A percentile compares a stretch with the other conserved stretches of the same genome.
phyloP scores from a whole-genome alignment of 108 stramenopile species.

The Conticribra weissflogii region DNA sequence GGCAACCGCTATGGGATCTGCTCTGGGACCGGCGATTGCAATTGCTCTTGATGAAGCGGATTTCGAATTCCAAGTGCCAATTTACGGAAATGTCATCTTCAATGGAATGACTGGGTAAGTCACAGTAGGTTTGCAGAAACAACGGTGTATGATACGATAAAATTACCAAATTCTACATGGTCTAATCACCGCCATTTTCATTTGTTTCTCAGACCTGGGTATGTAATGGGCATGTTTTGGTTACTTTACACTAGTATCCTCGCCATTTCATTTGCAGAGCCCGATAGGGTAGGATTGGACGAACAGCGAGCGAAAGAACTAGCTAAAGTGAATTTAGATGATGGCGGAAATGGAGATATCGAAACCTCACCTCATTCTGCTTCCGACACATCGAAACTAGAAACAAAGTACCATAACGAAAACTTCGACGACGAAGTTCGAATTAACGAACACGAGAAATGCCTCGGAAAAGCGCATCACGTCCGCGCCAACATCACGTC shows the following conservation, averaged over 20 bases:
- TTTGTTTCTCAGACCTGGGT: conserved; percentile 52
- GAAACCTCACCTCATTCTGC: too few relatives aligned
- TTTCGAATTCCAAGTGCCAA: conserved; percentile 49
- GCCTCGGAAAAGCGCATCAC: background rate
- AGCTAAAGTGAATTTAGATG: background rate
- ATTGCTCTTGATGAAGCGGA: conserved; percentile 64
- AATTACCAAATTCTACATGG: too few relatives aligned
- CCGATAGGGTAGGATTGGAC: conserved; percentile 59
- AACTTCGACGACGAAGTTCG: background rate
- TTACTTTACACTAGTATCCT: conserved; percentile 47
- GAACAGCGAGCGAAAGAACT: conserved; percentile 59
- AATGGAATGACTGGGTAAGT: conserved; percentile 74
- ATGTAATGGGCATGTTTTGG: conserved; percentile 83
- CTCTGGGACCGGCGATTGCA: conserved; percentile 83
- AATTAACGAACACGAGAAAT: background rate
- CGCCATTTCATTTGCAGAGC: conserved; percentile 57
- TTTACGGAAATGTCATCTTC: conserved; percentile 46
- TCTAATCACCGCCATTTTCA: too few relatives aligned
- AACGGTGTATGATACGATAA: too few relatives aligned
- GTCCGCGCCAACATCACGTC: conserved; percentile 38
- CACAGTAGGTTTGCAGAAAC: background rate
- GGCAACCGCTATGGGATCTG: conserved; percentile 81
- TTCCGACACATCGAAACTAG: too few relatives aligned
- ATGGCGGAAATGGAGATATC: background rate
- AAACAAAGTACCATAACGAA: background rate